Evolutionary conservation across 495 filamentous ascomycete species (phyloP).

Genomic region (Penicillium ochrochloron): DNA sequence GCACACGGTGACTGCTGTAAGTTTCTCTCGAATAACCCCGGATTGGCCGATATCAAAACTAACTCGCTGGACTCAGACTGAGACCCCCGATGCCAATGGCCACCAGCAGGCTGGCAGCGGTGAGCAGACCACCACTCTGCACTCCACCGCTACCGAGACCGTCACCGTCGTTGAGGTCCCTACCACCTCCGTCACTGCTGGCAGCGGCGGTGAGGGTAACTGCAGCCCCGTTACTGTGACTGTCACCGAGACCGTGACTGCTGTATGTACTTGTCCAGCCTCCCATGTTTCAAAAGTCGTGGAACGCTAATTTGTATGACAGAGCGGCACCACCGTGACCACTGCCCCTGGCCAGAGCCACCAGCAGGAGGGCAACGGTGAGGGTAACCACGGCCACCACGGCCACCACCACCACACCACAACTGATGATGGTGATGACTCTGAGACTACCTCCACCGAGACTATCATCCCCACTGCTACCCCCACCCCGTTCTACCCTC

Average conservation of each 20-base stretch:
- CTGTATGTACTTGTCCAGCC: slow-evolving; percentile 22
- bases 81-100: slow-evolving; percentile 14
- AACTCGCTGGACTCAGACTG: slow-evolving; percentile 19
- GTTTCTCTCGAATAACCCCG: slow-evolving; percentile 18
- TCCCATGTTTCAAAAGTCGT: background rate
- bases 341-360: slow-evolving; percentile 20
- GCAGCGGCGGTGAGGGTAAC: slow-evolving; percentile 26
- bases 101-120: slow-evolving; percentile 14
- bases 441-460: slow-evolving; percentile 22
- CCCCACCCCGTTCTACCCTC: slow-evolving; percentile 35
- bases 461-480: slow-evolving; percentile 28
- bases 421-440: slow-evolving; percentile 14
- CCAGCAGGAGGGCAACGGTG: slow-evolving; percentile 12
- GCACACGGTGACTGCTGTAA: slow-evolving; percentile 46
- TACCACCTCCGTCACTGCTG: slow-evolving; percentile 22
- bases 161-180: slow-evolving; percentile 37
- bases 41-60: slow-evolving; percentile 11
- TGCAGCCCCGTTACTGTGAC: slow-evolving; percentile 33
- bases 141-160: slow-evolving; percentile 37
- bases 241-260: slow-evolving; percentile 34
- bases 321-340: slow-evolving; percentile 22
- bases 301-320: background rate
- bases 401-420: slow-evolving; percentile 7
- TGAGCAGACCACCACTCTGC: slow-evolving; percentile 28
- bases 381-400: slow-evolving; percentile 14